phyloP scores from a whole-genome alignment of 495 filamentous ascomycete genomes.

The Penicillium herquei region DNA sequence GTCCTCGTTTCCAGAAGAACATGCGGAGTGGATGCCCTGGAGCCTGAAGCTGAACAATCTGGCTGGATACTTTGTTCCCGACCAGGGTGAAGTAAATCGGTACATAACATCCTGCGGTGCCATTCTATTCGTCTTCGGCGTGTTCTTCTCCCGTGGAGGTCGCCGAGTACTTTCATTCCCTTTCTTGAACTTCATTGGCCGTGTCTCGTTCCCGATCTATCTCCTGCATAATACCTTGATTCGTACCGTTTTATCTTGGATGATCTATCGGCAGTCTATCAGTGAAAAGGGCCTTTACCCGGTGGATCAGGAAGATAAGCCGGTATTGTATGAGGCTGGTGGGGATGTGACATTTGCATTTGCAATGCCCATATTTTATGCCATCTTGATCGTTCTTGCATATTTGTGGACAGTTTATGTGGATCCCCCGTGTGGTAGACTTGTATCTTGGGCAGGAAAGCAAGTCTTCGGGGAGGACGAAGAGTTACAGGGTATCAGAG shows the following conservation, averaged over 20 bases:
- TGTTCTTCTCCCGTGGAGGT: constrained; percentile 9
- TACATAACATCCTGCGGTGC: background rate
- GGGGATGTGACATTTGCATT: constrained; percentile 1
- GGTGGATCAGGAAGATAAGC: constrained; percentile 6
- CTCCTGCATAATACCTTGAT: constrained; percentile 20
- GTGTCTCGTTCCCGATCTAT: constrained; percentile 22
- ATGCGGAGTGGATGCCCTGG: constrained; percentile 17
- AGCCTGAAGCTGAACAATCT: background rate
- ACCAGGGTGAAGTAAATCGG: background rate
- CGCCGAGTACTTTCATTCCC: constrained; percentile 15
- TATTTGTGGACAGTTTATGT: constrained; percentile 16
- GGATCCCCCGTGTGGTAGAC: constrained; percentile 10
- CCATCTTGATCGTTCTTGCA: constrained; percentile 3
- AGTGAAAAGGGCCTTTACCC: constrained; percentile 6
- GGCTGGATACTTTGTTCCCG: background rate
- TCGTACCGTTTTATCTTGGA: constrained; percentile 15
- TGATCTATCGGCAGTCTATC: constrained; percentile 9
- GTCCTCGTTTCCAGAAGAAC: constrained; percentile 14
- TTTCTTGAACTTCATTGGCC: constrained; percentile 15
- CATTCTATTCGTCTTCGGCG: background rate
- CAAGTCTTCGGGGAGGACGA: constrained; percentile 7
- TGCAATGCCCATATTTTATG: constrained; percentile 9
- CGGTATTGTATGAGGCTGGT: constrained; percentile 2
- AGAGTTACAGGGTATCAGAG: background rate
- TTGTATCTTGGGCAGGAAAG: constrained; percentile 8